These are phyloP conservation scores for Tetrapisispora nanseiensis DNA, from an alignment of 805 yeast genomes.

Conservation along the genomic window DNA sequence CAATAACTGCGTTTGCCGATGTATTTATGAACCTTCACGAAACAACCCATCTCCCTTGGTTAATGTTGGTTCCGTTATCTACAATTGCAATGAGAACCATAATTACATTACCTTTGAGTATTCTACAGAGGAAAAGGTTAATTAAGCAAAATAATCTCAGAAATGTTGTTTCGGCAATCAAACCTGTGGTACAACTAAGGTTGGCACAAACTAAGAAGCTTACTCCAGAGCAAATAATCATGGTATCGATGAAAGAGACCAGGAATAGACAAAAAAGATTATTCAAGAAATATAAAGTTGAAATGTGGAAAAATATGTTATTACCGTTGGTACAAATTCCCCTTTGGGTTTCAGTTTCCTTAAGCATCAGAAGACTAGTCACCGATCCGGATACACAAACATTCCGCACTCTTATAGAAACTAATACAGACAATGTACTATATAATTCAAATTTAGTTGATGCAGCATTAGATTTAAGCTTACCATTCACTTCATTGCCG, in stretches of 20 bases:
- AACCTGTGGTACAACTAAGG: conserved; percentile 57
- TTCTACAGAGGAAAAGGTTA: conserved; percentile 57
- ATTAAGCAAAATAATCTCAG: conserved; percentile 62
- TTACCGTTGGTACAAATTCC: conserved; percentile 82
- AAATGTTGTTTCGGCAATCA: conserved; percentile 64
- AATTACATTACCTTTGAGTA: conserved; percentile 71
- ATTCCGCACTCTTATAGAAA: background rate
- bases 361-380: conserved; percentile 50
- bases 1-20: conserved; percentile 19
- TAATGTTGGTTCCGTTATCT: conserved; percentile 62
- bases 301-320: conserved; percentile 68
- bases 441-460: conserved; percentile 5
- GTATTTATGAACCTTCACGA: conserved; percentile 35
- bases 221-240: conserved; percentile 71
- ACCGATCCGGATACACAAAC: background rate
- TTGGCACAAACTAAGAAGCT: conserved; percentile 30
- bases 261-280: conserved; percentile 62
- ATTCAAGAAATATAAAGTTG: conserved; percentile 59
- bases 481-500: conserved; percentile 47
- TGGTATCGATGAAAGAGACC: conserved; percentile 68
- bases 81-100: conserved; percentile 56
- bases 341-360: conserved; percentile 70
- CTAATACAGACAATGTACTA: conserved; percentile 3
- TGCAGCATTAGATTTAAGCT: conserved; percentile 40
- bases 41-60: conserved; percentile 68